Evolutionary conservation across 495 filamentous ascomycete species (phyloP).

Genomic region (Oidiodendron maius): DNA sequence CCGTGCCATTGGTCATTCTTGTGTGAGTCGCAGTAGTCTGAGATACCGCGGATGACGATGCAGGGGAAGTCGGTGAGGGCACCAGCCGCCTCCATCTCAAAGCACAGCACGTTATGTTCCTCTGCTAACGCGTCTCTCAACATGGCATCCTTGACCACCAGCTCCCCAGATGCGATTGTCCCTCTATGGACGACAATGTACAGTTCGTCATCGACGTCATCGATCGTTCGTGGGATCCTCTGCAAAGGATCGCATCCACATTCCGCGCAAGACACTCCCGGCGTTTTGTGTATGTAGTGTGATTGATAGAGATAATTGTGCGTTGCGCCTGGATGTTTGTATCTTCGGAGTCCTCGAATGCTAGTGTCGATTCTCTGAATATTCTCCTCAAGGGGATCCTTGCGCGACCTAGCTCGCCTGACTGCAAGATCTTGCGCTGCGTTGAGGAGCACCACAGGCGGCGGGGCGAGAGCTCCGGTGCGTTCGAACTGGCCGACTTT

Average conservation of each 20-base stretch:
- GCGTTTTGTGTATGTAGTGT: background rate
- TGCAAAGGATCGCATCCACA: background rate
- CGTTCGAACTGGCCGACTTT: background rate
- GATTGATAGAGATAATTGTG: background rate
- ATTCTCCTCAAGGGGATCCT: background rate
- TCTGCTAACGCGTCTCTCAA: background rate
- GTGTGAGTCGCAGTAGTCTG: conserved; percentile 40
- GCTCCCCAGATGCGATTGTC: background rate
- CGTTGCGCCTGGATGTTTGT: background rate
- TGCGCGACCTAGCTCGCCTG: background rate
- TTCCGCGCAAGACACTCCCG: background rate
- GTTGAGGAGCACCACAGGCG: background rate
- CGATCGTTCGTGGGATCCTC: background rate
- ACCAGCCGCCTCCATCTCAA: conserved; percentile 1
- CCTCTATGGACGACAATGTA: background rate
- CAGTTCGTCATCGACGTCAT: background rate
- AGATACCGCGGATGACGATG: conserved; percentile 35
- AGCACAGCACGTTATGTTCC: background rate
- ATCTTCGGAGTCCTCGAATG: background rate
- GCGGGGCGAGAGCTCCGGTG: background rate
- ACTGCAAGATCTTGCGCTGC: background rate
- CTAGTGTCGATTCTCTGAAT: background rate
- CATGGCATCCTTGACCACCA: background rate
- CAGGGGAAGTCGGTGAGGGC: conserved; percentile 17
- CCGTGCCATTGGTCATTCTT: conserved; percentile 37